Evolutionary conservation across 1,139 yeast genomes (phyloP).

Genomic region (Pichia sp.): DNA sequence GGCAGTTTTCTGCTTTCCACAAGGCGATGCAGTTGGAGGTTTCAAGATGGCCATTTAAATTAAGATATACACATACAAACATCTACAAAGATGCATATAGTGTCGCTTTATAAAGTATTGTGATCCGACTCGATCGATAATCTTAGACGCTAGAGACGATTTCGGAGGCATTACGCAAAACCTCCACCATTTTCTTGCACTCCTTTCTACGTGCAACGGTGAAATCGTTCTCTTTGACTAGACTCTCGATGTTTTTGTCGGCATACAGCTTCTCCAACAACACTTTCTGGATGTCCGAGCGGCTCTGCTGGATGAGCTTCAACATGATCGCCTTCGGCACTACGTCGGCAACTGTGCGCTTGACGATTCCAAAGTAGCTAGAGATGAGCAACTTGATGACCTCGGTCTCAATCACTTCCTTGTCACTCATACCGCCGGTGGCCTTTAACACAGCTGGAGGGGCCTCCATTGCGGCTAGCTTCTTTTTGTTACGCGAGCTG

Average conservation of each 20-base stretch:
- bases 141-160: slow-evolving; percentile 79
- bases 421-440: slow-evolving; percentile 89
- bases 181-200: slow-evolving; percentile 91
- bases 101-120: background rate
- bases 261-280: slow-evolving; percentile 82
- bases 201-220: slow-evolving; percentile 95
- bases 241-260: slow-evolving; percentile 65
- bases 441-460: slow-evolving; percentile 96
- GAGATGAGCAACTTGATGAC: slow-evolving; percentile 88
- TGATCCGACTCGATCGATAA: slow-evolving; percentile 5
- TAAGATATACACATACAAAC: background rate
- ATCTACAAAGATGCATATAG: background rate
- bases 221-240: slow-evolving; percentile 87
- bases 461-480: slow-evolving; percentile 93
- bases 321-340: slow-evolving; percentile 95
- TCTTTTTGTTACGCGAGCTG: slow-evolving; percentile 87
- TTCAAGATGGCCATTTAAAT: background rate
- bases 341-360: slow-evolving; percentile 87
- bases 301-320: slow-evolving; percentile 79
- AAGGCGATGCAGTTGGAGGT: background rate
- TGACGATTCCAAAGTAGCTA: slow-evolving; percentile 87
- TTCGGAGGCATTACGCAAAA: slow-evolving; percentile 81
- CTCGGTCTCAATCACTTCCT: slow-evolving; percentile 95
- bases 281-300: slow-evolving; percentile 85
- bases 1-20: no score